A percentile compares a stretch with the other conserved stretches of the same genome.
Evolutionary conservation across 495 filamentous ascomycete species (phyloP).

Genomic region (Cairneyella variabilis): DNA sequence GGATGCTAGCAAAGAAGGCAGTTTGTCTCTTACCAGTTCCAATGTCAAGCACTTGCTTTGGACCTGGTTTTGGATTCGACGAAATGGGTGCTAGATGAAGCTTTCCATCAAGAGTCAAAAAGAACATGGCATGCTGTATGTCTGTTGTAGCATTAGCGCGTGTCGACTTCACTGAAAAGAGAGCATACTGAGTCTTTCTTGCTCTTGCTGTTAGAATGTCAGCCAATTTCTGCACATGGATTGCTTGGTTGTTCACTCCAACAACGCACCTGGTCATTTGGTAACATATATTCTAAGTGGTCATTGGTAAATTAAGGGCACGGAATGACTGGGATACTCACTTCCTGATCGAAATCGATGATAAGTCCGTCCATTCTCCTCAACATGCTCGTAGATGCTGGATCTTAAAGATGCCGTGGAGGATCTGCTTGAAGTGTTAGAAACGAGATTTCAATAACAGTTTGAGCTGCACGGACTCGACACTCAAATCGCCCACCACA

Average conservation of each 20-base stretch:
- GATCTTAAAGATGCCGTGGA: constrained; percentile 3
- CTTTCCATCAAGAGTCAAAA: neutral
- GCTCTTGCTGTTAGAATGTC: neutral
- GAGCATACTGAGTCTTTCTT: constrained; percentile 10
- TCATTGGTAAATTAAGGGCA: neutral
- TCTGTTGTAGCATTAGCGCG: constrained; percentile 27
- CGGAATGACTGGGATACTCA: constrained; percentile 18
- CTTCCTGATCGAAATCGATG: constrained; percentile 35
- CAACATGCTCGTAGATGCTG: constrained; percentile 21
- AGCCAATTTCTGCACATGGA: neutral
- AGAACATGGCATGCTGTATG: constrained; percentile 39
- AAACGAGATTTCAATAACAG: neutral
- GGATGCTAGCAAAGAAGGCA: neutral
- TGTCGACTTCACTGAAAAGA: neutral
- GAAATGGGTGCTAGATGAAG: constrained; percentile 10
- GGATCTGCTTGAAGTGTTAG: neutral
- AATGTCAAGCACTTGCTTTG: constrained; percentile 17
- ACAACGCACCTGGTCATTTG: constrained; percentile 29
- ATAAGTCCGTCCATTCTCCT: constrained; percentile 35
- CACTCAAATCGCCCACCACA: neutral
- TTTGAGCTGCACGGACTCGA: neutral
- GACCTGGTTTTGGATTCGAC: neutral
- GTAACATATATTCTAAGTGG: constrained; percentile 32
- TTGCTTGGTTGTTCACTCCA: neutral
- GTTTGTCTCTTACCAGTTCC: constrained; percentile 7